Conservation (phyloP, 176 grass and related monocot genomes). For the Eleusine indica region DNA sequence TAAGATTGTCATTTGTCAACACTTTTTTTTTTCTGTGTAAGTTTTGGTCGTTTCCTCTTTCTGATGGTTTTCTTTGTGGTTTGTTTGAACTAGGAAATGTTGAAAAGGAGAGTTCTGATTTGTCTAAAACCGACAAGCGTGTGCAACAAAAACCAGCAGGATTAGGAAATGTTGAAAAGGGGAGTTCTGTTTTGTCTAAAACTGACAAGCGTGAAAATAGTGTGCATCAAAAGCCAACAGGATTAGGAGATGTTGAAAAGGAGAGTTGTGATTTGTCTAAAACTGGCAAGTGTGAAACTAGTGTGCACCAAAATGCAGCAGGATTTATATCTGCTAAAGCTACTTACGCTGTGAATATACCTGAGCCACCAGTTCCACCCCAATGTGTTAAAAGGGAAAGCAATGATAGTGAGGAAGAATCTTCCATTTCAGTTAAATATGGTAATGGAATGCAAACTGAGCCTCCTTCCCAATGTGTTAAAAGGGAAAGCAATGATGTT, state of each 20-base stretch:
- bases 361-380: slow-evolving; percentile 28
- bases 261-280: slow-evolving; percentile 31
- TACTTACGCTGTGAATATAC: slow-evolving; percentile 13
- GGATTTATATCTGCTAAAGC: slow-evolving; percentile 46
- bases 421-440: slow-evolving; percentile 20
- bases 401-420: slow-evolving; percentile 42
- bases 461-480: slow-evolving; percentile 31
- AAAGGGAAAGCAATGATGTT: slow-evolving; percentile 45
- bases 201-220: slow-evolving; percentile 6
- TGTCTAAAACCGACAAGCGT: slow-evolving; percentile 36
- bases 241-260: slow-evolving; percentile 51
- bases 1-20: slow-evolving; percentile 41
- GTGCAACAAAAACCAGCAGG: slow-evolving; percentile 21
- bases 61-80: slow-evolving; percentile 42
- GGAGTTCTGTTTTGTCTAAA: slow-evolving; percentile 31
- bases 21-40: slow-evolving; percentile 19
- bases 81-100: slow-evolving; percentile 39
- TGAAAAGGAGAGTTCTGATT: slow-evolving; percentile 48
- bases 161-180: slow-evolving; percentile 56
- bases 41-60: neutral
- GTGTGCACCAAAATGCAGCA: slow-evolving; percentile 4
- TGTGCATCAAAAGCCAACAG: slow-evolving; percentile 9
- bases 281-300: slow-evolving; percentile 25
- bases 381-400: slow-evolving; percentile 38
- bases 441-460: slow-evolving; percentile 41